phyloP scores from a whole-genome alignment of 192 early-diverging fungal species.

The Lunasporangiospora selenospora region DNA sequence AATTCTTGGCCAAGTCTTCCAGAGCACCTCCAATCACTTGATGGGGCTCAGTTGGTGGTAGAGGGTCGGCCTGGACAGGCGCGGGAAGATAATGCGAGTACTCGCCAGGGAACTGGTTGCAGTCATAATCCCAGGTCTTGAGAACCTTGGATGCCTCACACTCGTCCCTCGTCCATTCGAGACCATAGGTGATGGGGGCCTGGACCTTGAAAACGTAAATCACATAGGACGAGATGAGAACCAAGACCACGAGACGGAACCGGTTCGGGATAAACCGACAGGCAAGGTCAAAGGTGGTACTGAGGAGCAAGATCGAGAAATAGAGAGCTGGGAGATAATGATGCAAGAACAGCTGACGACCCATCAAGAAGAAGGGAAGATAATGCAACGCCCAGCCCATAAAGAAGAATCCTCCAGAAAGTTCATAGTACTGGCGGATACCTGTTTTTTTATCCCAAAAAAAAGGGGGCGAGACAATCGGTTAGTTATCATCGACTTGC shows the following conservation, averaged over 20 bases:
- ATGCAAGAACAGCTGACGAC: constrained; percentile 89
- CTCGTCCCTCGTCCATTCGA: constrained; percentile 70
- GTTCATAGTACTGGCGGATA: constrained; percentile 57
- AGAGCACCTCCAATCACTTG: not conserved
- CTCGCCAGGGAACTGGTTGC: constrained; percentile 48
- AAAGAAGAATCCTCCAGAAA: constrained; percentile 70
- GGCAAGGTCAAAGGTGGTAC: constrained; percentile 75
- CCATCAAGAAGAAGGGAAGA: constrained; percentile 90
- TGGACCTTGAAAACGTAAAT: constrained; percentile 71
- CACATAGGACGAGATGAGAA: constrained; percentile 57
- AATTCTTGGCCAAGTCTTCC: not conserved
- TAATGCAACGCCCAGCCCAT: constrained; percentile 87
- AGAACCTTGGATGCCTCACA: constrained; percentile 85
- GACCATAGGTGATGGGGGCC: constrained; percentile 88
- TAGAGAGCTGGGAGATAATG: constrained; percentile 96
- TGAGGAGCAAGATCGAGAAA: constrained; percentile 80
- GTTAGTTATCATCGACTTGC: too few species aligned
- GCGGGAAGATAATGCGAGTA: constrained; percentile 27
- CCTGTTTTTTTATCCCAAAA: constrained; percentile 37
- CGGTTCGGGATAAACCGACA: constrained; percentile 65
- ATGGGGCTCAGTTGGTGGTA: not conserved
- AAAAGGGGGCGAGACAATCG: constrained; percentile 49
- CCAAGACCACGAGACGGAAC: constrained; percentile 55
- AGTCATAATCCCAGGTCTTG: constrained; percentile 85
- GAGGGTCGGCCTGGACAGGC: not conserved